phyloP scores from a whole-genome alignment of 192 early-diverging fungal genomes.

The Linnemannia schmuckeri region DNA sequence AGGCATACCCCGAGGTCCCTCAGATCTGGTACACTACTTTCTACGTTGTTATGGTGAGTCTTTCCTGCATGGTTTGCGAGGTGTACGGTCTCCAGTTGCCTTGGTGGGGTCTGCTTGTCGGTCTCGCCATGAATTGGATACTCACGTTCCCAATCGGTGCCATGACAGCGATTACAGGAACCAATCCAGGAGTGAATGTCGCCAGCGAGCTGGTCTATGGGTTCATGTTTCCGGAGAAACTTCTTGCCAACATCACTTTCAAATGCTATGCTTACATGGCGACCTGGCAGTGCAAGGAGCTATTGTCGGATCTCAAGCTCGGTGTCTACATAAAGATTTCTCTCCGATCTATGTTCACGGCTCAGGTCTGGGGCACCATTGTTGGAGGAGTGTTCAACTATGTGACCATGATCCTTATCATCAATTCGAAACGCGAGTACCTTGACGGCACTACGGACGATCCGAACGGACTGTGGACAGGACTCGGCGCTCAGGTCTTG shows the following conservation, averaged over 20 bases:
- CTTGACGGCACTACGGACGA: conserved; percentile 40
- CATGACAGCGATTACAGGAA: conserved; percentile 64
- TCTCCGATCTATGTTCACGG: conserved; percentile 70
- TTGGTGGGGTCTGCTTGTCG: conserved; percentile 59
- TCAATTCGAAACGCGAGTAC: conserved; percentile 21
- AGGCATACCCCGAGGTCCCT: conserved; percentile 61
- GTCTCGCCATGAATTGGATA: conserved; percentile 38
- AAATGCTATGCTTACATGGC: conserved; percentile 64
- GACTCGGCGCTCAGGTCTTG: conserved; percentile 60
- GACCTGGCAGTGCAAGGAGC: conserved; percentile 52
- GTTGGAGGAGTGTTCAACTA: conserved; percentile 59
- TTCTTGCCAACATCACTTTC: conserved; percentile 64
- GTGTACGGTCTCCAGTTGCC: conserved; percentile 53
- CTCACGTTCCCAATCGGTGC: conserved; percentile 67
- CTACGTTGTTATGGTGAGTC: conserved; percentile 46
- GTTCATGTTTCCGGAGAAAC: conserved; percentile 64
- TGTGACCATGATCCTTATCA: conserved; percentile 40
- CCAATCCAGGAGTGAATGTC: conserved; percentile 62
- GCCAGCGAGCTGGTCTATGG: conserved; percentile 70
- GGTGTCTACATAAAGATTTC: conserved; percentile 80
- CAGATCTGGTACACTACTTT: conserved; percentile 61
- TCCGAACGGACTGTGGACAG: conserved; percentile 59
- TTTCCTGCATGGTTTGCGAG: conserved; percentile 38
- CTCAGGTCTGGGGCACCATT: conserved; percentile 69
- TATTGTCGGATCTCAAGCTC: conserved; percentile 80